Evolutionary conservation across 768 basidiomycete species (phyloP).

Genomic region (Pleurotus pulmonarius): DNA sequence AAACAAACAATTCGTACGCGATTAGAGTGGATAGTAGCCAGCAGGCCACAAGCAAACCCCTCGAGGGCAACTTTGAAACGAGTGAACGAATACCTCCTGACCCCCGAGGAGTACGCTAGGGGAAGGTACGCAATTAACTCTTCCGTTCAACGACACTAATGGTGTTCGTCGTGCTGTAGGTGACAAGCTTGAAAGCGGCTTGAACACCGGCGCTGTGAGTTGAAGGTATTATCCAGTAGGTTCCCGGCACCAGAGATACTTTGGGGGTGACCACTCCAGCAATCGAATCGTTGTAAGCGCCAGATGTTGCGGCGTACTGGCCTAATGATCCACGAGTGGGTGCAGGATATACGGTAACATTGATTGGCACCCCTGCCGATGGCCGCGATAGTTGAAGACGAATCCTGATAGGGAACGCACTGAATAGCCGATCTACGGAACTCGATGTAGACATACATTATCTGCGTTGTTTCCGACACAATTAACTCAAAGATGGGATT

Average conservation of each 20-base stretch:
- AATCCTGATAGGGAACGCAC: slow-evolving; percentile 37
- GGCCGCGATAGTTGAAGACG: slow-evolving; percentile 61
- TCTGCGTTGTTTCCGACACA: slow-evolving; percentile 44
- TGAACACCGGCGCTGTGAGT: slow-evolving; percentile 62
- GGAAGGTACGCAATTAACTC: not conserved
- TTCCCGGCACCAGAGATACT: slow-evolving; percentile 50
- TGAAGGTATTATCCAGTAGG: slow-evolving; percentile 72
- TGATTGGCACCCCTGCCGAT: slow-evolving; percentile 44
- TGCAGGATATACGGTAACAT: slow-evolving; percentile 55
- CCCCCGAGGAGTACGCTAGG: slow-evolving; percentile 16
- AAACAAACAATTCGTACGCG: slow-evolving; percentile 70
- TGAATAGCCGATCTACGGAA: not conserved
- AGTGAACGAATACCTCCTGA: slow-evolving; percentile 72
- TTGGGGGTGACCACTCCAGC: slow-evolving; percentile 67
- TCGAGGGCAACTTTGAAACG: slow-evolving; percentile 76
- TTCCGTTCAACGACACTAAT: slow-evolving; percentile 12
- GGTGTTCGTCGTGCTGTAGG: slow-evolving; percentile 44
- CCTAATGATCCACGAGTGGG: slow-evolving; percentile 26
- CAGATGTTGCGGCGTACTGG: slow-evolving; percentile 61
- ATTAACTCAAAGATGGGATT: slow-evolving; percentile 71
- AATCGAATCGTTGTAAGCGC: slow-evolving; percentile 72
- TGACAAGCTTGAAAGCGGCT: slow-evolving; percentile 53
- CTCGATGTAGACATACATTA: slow-evolving; percentile 43
- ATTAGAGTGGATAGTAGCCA: slow-evolving; percentile 84
- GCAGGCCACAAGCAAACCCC: slow-evolving; percentile 75